phyloP scores from a whole-genome alignment of 176 grass and related monocot genomes.

The Triticum urartu region DNA sequence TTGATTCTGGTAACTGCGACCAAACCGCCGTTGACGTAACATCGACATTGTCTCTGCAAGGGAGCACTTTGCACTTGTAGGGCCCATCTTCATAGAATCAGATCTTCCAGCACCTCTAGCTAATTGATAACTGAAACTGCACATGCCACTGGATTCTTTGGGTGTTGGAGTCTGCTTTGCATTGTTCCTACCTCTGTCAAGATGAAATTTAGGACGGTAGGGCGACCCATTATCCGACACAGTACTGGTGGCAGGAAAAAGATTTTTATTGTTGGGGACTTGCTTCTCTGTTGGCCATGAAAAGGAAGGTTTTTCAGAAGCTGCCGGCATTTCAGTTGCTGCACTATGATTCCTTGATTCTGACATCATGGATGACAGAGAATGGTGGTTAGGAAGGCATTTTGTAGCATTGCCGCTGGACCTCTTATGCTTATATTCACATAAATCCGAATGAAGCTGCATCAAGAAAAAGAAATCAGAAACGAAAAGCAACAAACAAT shows the following conservation, averaged over 20 bases:
- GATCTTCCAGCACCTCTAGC: slow-evolving; percentile 19
- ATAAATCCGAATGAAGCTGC: slow-evolving; percentile 6
- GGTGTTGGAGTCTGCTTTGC: background rate
- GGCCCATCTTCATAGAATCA: slow-evolving; percentile 12
- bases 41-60: slow-evolving; percentile 39
- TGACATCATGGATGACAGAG: background rate
- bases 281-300: background rate
- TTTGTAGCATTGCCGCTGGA: background rate
- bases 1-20: background rate
- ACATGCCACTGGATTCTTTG: background rate
- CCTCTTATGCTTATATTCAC: slow-evolving; percentile 24
- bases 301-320: background rate
- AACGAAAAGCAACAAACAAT: background rate
- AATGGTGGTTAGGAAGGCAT: background rate
- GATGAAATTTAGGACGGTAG: background rate
- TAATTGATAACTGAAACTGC: slow-evolving; percentile 31
- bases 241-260: background rate
- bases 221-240: background rate
- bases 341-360: slow-evolving; percentile 2
- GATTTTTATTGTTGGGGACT: background rate
- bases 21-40: background rate
- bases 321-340: background rate
- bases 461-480: background rate
- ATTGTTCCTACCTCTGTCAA: background rate
- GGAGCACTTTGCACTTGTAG: background rate